Evolutionary conservation across 2,329 filamentous ascomycete species (phyloP).

Genomic region (Monilinia laxa): DNA sequence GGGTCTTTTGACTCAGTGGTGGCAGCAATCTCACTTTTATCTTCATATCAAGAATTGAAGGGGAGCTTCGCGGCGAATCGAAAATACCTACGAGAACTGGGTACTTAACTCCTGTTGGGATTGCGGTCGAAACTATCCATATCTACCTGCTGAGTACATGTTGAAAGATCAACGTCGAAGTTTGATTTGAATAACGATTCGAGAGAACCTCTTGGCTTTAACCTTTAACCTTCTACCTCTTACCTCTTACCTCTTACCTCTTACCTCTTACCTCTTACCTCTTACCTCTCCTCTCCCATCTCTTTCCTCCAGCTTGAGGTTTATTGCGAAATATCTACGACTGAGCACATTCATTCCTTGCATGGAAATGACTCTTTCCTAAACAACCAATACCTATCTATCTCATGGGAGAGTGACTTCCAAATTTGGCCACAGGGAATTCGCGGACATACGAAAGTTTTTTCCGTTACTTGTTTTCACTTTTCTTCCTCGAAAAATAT

Average conservation of each 20-base stretch:
- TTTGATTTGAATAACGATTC: background rate
- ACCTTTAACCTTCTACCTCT: background rate
- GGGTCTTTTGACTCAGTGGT: background rate
- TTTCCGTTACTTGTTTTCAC: background rate
- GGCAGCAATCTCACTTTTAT: background rate
- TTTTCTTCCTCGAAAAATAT: background rate
- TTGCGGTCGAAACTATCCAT: background rate
- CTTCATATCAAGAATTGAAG: background rate
- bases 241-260: no score
- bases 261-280: background rate
- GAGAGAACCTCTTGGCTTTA: background rate
- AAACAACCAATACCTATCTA: background rate
- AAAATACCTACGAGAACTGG: no score
- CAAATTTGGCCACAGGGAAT: slow-evolving; percentile 1
- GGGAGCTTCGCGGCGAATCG: background rate
- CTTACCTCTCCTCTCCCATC: no score
- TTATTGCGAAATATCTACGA: background rate
- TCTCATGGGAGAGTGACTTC: slow-evolving; percentile 8
- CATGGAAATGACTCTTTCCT: background rate
- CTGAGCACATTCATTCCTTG: background rate
- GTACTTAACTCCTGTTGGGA: background rate
- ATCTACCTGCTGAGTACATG: no score
- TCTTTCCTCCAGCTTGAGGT: background rate
- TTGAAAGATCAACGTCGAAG: background rate
- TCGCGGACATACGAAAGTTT: background rate